Evolutionary conservation across 805 yeast species (phyloP).

Genomic region (Cyberlindnera petersonii): DNA sequence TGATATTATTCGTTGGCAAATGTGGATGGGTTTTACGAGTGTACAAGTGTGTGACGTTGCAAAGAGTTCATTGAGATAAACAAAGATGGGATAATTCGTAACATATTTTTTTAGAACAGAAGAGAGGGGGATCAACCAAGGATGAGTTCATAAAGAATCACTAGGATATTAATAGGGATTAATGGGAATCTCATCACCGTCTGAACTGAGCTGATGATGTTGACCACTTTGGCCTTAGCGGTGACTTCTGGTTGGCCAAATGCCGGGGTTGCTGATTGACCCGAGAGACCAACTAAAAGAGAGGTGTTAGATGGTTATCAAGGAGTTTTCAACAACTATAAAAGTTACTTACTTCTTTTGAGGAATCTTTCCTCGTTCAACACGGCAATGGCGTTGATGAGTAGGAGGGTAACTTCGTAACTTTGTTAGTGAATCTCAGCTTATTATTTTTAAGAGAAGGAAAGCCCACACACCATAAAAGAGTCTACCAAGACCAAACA

Average conservation of each 20-base stretch:
- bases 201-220: slow-evolving; percentile 68
- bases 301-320: slow-evolving; percentile 14
- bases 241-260: slow-evolving; percentile 45
- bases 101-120: not conserved
- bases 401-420: slow-evolving; percentile 38
- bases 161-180: slow-evolving; percentile 60
- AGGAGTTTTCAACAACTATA: not conserved
- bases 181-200: slow-evolving; percentile 74
- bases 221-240: slow-evolving; percentile 56
- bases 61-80: slow-evolving; percentile 2
- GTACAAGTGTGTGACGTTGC: no score
- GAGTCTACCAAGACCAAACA: slow-evolving; percentile 60
- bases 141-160: slow-evolving; percentile 65
- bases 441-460: not conserved
- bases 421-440: no score
- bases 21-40: no score
- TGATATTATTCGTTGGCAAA: no score
- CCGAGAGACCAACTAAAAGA: slow-evolving; percentile 47
- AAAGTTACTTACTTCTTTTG: slow-evolving; percentile 41
- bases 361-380: slow-evolving; percentile 77
- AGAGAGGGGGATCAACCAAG: slow-evolving; percentile 59
- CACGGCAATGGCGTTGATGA: slow-evolving; percentile 73
- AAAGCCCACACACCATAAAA: slow-evolving; percentile 39
- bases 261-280: slow-evolving; percentile 29
- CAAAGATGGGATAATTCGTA: slow-evolving; percentile 2